phyloP scores from a whole-genome alignment of 2,329 filamentous ascomycete species.

The Cytospora chrysosperma region DNA sequence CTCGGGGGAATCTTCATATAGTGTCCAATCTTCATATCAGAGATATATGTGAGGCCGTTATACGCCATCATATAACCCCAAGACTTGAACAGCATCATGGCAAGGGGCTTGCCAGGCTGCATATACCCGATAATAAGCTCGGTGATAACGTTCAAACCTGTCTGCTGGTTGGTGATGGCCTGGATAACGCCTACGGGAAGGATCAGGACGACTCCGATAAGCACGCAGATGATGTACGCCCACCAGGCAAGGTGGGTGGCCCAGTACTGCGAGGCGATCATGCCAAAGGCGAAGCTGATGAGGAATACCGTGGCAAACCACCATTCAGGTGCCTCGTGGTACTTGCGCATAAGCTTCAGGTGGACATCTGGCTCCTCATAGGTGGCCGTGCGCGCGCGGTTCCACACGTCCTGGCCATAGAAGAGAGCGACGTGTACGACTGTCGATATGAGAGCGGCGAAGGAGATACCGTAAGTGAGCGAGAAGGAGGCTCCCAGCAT shows the following conservation, averaged over 20 bases:
- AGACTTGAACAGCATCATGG: slow-evolving; percentile 51
- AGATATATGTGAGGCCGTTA: slow-evolving; percentile 47
- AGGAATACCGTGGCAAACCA: slow-evolving; percentile 53
- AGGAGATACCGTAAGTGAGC: slow-evolving; percentile 56
- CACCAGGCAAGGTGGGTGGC: slow-evolving; percentile 45
- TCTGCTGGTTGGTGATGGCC: slow-evolving; percentile 50
- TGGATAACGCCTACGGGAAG: slow-evolving; percentile 46
- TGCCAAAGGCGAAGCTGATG: slow-evolving; percentile 50
- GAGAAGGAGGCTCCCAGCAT: slow-evolving; percentile 55
- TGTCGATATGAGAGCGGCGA: slow-evolving; percentile 54
- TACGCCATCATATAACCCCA: slow-evolving; percentile 47
- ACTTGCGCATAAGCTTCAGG: slow-evolving; percentile 55
- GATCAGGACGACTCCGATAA: slow-evolving; percentile 41
- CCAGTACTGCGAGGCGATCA: slow-evolving; percentile 38
- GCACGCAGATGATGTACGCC: slow-evolving; percentile 41
- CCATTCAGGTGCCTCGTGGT: slow-evolving; percentile 54
- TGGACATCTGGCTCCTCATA: slow-evolving; percentile 51
- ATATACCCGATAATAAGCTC: slow-evolving; percentile 51
- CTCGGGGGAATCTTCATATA: slow-evolving; percentile 51
- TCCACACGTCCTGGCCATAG: slow-evolving; percentile 39
- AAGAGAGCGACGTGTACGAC: slow-evolving; percentile 52
- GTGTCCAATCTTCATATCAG: slow-evolving; percentile 52
- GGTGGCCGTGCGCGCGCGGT: slow-evolving; percentile 33
- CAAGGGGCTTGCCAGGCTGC: slow-evolving; percentile 46
- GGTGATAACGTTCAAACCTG: slow-evolving; percentile 48